Percentiles rank a stretch among this genome's conserved stretches.
Conservation (phyloP, 2,329 filamentous ascomycete genomes). For the Orbilia brochopaga region DNA sequence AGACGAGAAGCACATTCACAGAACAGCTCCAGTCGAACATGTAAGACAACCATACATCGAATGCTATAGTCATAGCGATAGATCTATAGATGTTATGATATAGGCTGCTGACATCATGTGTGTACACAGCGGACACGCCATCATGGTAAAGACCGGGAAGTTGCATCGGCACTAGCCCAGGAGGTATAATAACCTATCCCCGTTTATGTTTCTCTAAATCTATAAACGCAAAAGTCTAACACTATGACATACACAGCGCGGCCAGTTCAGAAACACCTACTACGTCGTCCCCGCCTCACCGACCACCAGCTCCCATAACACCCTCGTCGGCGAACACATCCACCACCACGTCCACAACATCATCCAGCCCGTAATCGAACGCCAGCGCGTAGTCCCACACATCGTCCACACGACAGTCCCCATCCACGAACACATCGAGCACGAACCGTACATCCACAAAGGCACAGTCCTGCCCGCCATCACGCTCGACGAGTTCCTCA, state of each 20-base stretch:
- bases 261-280: conserved; percentile 33
- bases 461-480: conserved; percentile 70
- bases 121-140: conserved; percentile 26
- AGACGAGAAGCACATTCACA: conserved; percentile 36
- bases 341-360: conserved; percentile 72
- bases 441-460: conserved; percentile 69
- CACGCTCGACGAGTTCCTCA: conserved; percentile 68
- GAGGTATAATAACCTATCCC: conserved; percentile 53
- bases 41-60: conserved; percentile 13
- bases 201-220: neutral
- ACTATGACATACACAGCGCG: conserved; percentile 22
- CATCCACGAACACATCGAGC: conserved; percentile 74
- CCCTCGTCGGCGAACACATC: conserved; percentile 67
- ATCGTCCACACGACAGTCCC: conserved; percentile 75
- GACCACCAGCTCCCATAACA: conserved; percentile 56
- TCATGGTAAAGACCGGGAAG: conserved; percentile 33
- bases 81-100: neutral
- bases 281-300: conserved; percentile 40
- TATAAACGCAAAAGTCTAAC: neutral
- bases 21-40: conserved; percentile 32
- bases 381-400: conserved; percentile 70
- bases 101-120: neutral
- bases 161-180: conserved; percentile 28
- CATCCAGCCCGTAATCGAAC: conserved; percentile 73
- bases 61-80: neutral